phyloP scores from a whole-genome alignment of 139 green algal species.

The Pleodorina starrii region DNA sequence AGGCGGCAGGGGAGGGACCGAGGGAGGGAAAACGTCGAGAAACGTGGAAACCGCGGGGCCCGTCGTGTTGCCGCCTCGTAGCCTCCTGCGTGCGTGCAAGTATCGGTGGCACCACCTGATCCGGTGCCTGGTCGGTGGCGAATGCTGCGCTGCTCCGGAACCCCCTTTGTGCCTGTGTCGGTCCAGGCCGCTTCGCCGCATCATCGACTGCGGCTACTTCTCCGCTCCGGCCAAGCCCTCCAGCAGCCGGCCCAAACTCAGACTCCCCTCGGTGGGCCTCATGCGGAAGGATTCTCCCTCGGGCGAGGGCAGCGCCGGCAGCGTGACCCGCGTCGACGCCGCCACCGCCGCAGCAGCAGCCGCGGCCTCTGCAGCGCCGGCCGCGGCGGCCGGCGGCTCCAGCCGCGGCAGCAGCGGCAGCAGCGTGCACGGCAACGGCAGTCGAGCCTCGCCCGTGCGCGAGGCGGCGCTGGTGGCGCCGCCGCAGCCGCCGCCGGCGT shows the following conservation, averaged over 20 bases:
- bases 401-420: constrained; percentile 39
- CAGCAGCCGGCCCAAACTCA: not conserved
- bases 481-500: not conserved
- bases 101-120: too few relatives aligned
- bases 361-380: constrained; percentile 23
- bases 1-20: not conserved
- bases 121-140: too few relatives aligned
- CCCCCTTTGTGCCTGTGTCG: not conserved
- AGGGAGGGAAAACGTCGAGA: too few relatives aligned
- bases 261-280: not conserved
- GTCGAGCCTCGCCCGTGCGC: not conserved
- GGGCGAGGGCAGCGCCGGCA: not conserved
- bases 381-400: not conserved
- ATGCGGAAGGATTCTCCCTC: constrained; percentile 10
- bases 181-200: constrained; percentile 15
- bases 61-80: too few relatives aligned
- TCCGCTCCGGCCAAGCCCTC: constrained; percentile 4
- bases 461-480: not conserved
- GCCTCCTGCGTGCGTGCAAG: too few relatives aligned
- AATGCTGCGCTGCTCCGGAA: too few relatives aligned
- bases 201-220: constrained; percentile 49
- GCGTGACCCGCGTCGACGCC: not conserved
- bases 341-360: not conserved
- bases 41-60: too few relatives aligned
- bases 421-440: not conserved